phyloP scores from a whole-genome alignment of 2,329 filamentous ascomycete genomes.

The Fusarium decemcellulare region DNA sequence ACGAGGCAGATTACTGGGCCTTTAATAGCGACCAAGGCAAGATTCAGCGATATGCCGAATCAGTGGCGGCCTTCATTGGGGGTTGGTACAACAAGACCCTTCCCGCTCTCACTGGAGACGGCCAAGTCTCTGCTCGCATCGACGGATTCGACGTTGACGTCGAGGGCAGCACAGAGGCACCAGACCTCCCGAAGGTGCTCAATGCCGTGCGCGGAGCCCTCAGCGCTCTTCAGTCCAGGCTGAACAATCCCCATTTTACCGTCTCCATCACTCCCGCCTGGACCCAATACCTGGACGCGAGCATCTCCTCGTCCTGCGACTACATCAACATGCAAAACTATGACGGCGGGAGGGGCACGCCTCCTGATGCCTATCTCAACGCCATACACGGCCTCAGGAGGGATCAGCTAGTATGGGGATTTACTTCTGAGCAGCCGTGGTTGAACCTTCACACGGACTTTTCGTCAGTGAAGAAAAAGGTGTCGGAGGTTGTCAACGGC shows the following conservation, averaged over 20 bases:
- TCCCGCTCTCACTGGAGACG: background rate
- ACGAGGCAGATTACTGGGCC: background rate
- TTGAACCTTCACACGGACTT: background rate
- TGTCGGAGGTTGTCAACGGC: background rate
- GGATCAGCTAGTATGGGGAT: constrained; percentile 9
- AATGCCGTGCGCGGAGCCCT: background rate
- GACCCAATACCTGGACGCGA: background rate
- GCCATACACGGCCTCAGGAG: background rate
- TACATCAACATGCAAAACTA: constrained; percentile 24
- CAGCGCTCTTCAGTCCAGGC: background rate
- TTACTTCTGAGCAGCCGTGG: constrained; percentile 3
- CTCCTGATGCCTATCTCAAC: background rate
- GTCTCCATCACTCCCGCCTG: constrained; percentile 11
- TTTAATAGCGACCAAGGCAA: background rate
- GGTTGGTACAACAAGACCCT: background rate
- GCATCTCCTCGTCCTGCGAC: constrained; percentile 1
- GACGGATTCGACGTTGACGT: constrained; percentile 15
- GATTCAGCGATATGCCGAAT: constrained; percentile 5
- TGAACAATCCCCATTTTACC: background rate
- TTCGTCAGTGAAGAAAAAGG: background rate
- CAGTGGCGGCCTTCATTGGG: constrained; percentile 4
- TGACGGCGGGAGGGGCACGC: background rate
- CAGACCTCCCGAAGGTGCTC: constrained; percentile 2
- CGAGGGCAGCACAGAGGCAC: background rate
- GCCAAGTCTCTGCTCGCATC: constrained; percentile 9